phyloP scores from a whole-genome alignment of 495 filamentous ascomycete species.

The Penicillium steckii region DNA sequence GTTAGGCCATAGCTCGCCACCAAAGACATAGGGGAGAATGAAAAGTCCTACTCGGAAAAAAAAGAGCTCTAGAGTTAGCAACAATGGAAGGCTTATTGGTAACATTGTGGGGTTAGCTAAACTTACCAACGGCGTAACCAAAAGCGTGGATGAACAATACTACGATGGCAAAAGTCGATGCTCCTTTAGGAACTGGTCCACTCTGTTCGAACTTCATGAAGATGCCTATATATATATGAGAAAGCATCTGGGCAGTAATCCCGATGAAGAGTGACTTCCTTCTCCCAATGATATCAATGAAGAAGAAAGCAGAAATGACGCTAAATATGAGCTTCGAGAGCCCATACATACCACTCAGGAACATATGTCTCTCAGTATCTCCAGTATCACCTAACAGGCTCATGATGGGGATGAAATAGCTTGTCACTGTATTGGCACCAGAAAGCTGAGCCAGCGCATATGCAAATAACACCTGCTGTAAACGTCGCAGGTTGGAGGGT shows the following conservation, averaged over 20 bases:
- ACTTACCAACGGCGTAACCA: conserved; percentile 15
- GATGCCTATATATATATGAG: conserved; percentile 15
- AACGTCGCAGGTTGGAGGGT: conserved; percentile 12
- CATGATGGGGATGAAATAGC: conserved; percentile 21
- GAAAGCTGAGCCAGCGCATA: conserved; percentile 30
- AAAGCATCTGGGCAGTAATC: conserved; percentile 11
- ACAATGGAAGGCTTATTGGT: background rate
- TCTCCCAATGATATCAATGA: conserved; percentile 18
- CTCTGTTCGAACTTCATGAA: conserved; percentile 13
- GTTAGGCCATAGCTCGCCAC: conserved; percentile 21
- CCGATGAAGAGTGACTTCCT: conserved; percentile 18
- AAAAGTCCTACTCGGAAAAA: conserved; percentile 9
- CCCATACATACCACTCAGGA: conserved; percentile 17
- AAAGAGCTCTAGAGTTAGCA: background rate
- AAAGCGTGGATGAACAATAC: conserved; percentile 18
- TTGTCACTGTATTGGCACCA: conserved; percentile 20
- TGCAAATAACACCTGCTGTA: conserved; percentile 22
- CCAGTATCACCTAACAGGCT: conserved; percentile 5
- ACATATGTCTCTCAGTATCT: conserved; percentile 7
- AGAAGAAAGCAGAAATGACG: conserved; percentile 16
- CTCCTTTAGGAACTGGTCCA: background rate
- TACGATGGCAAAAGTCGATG: conserved; percentile 8
- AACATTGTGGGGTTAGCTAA: background rate
- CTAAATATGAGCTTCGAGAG: conserved; percentile 33
- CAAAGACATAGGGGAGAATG: conserved; percentile 21